Conservation (phyloP, 148 eudicot species). For the Camellia sinensis region DNA sequence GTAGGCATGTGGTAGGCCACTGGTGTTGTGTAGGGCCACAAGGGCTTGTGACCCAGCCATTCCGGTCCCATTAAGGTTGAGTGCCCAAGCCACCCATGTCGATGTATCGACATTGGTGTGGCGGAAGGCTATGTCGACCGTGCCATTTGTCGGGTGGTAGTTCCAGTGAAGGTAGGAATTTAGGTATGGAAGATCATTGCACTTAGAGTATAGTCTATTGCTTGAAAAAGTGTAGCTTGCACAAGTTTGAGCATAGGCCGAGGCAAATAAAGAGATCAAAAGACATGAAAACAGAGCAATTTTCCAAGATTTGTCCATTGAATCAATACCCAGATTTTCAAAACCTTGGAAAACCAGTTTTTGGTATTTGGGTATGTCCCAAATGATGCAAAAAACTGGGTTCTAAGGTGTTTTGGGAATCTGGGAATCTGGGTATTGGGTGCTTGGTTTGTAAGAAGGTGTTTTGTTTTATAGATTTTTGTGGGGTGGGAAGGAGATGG, state of each 20-base stretch:
- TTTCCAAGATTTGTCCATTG: constrained; percentile 21
- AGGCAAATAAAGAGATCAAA: constrained; percentile 17
- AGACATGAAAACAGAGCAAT: constrained; percentile 19
- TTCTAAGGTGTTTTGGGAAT: not conserved
- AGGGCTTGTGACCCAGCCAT: constrained; percentile 69
- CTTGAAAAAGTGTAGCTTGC: constrained; percentile 31
- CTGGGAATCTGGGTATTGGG: not conserved
- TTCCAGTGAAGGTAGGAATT: constrained; percentile 61
- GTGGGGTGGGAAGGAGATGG: not conserved
- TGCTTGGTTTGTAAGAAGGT: not conserved
- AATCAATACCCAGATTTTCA: not conserved
- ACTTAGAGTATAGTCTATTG: constrained; percentile 36
- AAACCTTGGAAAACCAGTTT: not conserved
- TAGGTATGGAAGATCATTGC: constrained; percentile 46
- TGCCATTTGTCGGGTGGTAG: constrained; percentile 39
- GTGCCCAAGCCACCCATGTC: constrained; percentile 83
- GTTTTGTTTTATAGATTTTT: constrained; percentile 17
- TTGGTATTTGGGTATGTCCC: not conserved
- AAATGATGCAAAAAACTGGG: not conserved
- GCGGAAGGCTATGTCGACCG: constrained; percentile 69
- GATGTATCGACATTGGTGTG: constrained; percentile 33
- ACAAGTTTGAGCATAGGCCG: constrained; percentile 40
- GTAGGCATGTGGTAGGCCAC: constrained; percentile 36
- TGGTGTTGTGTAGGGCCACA: constrained; percentile 53
- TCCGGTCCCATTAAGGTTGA: constrained; percentile 35